Conservation (phyloP, 805 yeast species). For the Candida sphagnicola region DNA sequence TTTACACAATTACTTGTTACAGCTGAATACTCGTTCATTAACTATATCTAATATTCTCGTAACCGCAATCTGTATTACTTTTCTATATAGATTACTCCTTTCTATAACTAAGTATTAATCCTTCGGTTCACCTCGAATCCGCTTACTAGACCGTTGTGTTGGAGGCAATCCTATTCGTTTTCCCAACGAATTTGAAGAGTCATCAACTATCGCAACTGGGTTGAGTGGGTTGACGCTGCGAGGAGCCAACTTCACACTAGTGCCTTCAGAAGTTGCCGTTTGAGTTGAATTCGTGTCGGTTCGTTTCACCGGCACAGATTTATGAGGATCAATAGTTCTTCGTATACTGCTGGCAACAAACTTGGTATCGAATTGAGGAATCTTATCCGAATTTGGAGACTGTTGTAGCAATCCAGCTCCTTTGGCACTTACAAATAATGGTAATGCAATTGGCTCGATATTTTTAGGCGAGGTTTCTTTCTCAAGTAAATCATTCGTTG, state of each 20-base stretch:
- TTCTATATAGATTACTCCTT: too few species aligned
- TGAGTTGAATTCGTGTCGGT: constrained; percentile 9
- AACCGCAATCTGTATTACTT: too few species aligned
- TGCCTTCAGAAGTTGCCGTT: neutral
- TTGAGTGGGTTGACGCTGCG: constrained; percentile 7
- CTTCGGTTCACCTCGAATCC: constrained; percentile 10
- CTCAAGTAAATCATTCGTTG: neutral
- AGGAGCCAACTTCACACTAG: constrained; percentile 3
- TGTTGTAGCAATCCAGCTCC: constrained; percentile 55
- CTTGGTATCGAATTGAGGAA: constrained; percentile 53
- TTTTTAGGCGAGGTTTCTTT: neutral
- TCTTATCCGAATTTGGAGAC: constrained; percentile 38
- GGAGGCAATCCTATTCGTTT: constrained; percentile 37
- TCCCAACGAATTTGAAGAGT: constrained; percentile 11
- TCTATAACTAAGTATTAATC: neutral
- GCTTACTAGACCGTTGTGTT: constrained; percentile 12
- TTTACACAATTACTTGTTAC: too few species aligned
- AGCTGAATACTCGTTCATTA: too few species aligned
- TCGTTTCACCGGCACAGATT: constrained; percentile 60
- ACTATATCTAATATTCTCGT: too few species aligned
- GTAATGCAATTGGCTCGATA: constrained; percentile 2
- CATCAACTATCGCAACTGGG: neutral
- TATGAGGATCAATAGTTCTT: constrained; percentile 60
- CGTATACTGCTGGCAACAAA: constrained; percentile 48
- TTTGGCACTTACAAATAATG: constrained; percentile 59